These are phyloP conservation scores for Scutellaria barbata DNA, from an alignment of 257 asterid genomes.

Conservation along the genomic window DNA sequence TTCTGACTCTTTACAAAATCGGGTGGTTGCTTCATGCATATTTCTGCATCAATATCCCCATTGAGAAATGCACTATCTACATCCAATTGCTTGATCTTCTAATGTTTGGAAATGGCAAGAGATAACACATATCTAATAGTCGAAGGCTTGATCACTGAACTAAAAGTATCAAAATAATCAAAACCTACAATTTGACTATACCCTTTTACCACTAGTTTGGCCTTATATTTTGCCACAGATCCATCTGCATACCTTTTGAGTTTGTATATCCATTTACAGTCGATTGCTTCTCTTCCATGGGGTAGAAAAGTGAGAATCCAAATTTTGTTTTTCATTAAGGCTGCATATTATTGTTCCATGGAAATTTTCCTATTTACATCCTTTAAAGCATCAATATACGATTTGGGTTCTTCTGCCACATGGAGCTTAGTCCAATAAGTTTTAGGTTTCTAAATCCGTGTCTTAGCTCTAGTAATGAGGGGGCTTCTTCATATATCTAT, in stretches of 20 bases:
- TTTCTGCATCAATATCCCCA: not conserved
- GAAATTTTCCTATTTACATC: not conserved
- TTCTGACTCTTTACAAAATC: not conserved
- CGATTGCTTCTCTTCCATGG: not conserved
- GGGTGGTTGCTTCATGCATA: not conserved
- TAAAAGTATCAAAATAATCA: not conserved
- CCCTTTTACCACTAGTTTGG: not conserved
- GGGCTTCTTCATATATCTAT: no score
- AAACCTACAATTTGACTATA: not conserved
- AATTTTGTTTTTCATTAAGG: not conserved
- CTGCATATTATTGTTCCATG: not conserved
- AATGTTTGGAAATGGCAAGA: not conserved
- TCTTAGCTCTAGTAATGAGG: not conserved
- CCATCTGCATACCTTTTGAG: not conserved
- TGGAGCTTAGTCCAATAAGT: no score
- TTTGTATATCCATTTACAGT: not conserved
- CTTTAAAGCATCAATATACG: not conserved
- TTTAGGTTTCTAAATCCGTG: not conserved
- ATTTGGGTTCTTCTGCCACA: not conserved
- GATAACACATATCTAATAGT: not conserved
- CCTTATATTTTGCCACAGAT: not conserved
- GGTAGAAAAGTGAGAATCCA: not conserved
- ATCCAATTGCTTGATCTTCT: not conserved
- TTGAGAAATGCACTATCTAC: not conserved
- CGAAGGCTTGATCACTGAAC: no score